phyloP scores from a whole-genome alignment of 805 yeast species.

The Candida succiphila region DNA sequence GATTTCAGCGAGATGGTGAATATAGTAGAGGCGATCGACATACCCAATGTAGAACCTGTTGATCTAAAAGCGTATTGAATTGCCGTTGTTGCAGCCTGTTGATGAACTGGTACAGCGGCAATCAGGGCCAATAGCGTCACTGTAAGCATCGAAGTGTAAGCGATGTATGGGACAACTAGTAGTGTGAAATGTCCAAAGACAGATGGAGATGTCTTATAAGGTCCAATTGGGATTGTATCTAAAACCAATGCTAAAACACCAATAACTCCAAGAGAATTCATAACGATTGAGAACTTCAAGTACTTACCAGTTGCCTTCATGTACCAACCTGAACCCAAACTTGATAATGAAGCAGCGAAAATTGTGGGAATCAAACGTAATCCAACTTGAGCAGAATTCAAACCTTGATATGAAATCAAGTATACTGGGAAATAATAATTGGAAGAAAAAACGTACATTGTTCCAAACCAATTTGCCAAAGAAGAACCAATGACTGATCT shows the following conservation, averaged over 20 bases:
- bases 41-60: slow-evolving; percentile 58
- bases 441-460: slow-evolving; percentile 36
- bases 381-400: slow-evolving; percentile 50
- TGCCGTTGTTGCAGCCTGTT: slow-evolving; percentile 60
- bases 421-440: slow-evolving; percentile 56
- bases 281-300: slow-evolving; percentile 31
- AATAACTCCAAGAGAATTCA: slow-evolving; percentile 30
- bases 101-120: slow-evolving; percentile 59
- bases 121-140: slow-evolving; percentile 59
- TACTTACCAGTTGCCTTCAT: slow-evolving; percentile 59
- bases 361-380: slow-evolving; percentile 51
- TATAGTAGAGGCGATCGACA: slow-evolving; percentile 53
- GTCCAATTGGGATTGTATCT: slow-evolving; percentile 12
- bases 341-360: slow-evolving; percentile 46
- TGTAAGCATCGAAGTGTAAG: slow-evolving; percentile 50
- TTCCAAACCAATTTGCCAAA: slow-evolving; percentile 49
- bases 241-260: slow-evolving; percentile 26
- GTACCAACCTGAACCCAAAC: slow-evolving; percentile 53
- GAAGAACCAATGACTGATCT: slow-evolving; percentile 58
- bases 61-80: slow-evolving; percentile 59
- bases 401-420: slow-evolving; percentile 42
- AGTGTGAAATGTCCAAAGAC: slow-evolving; percentile 32
- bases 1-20: slow-evolving; percentile 36
- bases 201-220: slow-evolving; percentile 4
- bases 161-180: slow-evolving; percentile 40